phyloP scores from a whole-genome alignment of 2,329 filamentous ascomycete species.

The Cylindrodendrum hubeiense region DNA sequence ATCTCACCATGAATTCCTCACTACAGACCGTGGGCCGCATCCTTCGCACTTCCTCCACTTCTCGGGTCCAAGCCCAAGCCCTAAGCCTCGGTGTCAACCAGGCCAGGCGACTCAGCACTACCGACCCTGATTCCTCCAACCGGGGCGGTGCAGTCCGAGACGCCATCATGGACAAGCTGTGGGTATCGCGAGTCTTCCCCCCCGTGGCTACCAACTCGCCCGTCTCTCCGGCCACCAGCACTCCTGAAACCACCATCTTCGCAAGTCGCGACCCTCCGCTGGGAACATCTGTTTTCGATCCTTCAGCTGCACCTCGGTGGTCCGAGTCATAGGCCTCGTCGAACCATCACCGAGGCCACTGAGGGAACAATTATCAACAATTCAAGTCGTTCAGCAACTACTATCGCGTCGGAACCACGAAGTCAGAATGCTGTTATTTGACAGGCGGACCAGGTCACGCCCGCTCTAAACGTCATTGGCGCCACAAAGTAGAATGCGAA shows the following conservation, averaged over 20 bases:
- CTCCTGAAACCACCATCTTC: constrained; percentile 12
- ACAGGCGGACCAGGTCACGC: too few species aligned
- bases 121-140: constrained; percentile 26
- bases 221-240: constrained; percentile 13
- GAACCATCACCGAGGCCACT: not conserved
- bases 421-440: too few species aligned
- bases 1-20: constrained; percentile 34
- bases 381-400: too few species aligned
- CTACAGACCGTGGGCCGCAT: constrained; percentile 36
- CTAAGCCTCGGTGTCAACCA: constrained; percentile 29
- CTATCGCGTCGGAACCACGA: too few species aligned
- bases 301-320: constrained; percentile 38
- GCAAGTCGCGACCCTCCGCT: constrained; percentile 37
- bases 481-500: too few species aligned
- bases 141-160: constrained; percentile 35
- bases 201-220: constrained; percentile 28
- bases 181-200: constrained; percentile 21
- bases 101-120: constrained; percentile 32
- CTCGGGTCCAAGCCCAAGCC: constrained; percentile 16
- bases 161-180: constrained; percentile 41
- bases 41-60: constrained; percentile 26
- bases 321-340: constrained; percentile 9
- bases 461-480: too few species aligned
- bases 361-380: not conserved
- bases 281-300: constrained; percentile 38